Evolutionary conservation across 176 grass and related monocot genomes (phyloP), one percentile per base, ranked within the genome.

Genomic region (Dendrocalamus sinicus): DNA sequence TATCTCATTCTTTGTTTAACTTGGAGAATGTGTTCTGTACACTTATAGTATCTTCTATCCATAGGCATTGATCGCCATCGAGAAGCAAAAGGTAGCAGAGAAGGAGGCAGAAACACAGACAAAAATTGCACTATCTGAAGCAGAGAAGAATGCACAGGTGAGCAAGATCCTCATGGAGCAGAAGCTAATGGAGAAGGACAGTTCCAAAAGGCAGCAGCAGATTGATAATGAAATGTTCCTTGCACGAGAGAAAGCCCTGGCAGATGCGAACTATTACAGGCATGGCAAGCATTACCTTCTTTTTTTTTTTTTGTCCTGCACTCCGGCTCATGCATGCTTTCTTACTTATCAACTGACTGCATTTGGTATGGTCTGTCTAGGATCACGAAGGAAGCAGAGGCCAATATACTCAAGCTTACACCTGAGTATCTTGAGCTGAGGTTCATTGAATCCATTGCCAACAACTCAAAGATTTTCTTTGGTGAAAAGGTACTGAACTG

Each of bases 151-250:
- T 80, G 84, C 97, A 77, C 90, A 94, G 78, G 97, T 99, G 84
- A 99, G 97, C 76, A 91, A 64, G 77, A 99, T 99, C 93, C 87
- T 96, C 59, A 96, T 99, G 97, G 84, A 96, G 69, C 97, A 99
- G 84, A 99, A 93, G 70, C 75, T 99, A 43, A 99, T 88, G 89
- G 97, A 99, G 81, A 99, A 94, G 76, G 90, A 93, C 48, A 99
- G 94, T 63, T 67, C 94, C 76, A 99, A 99, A 70, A 89, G 50
- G 83, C 97, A 96, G 86, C 72, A 99, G 80, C 90, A 90, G 70
- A 99, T 99, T 87, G 94, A 96, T 35, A 96, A 99, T 80, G 94
- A 96, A 85, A 99, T 99, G 92, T 96, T 88, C 86, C 70, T 99
- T 59, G 89, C 94, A 61, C 97, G 92, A 76, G 90, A 99, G 75